Evolutionary conservation across 805 yeast species (phyloP), one percentile per base, ranked within the genome.

Genomic region (Hermanozyma aechmeae): DNA sequence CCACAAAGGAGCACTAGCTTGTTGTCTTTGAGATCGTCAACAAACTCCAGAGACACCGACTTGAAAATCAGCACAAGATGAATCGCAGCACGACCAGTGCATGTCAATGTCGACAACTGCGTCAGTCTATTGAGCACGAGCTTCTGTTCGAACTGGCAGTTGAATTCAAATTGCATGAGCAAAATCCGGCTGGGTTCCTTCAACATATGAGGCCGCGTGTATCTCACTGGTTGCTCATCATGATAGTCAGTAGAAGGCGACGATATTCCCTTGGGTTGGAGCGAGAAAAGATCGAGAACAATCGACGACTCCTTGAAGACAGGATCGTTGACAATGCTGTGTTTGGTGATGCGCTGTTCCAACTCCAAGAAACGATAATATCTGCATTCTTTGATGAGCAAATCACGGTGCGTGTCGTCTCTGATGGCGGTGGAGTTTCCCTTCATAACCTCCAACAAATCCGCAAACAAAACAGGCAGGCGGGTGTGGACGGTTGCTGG

Each of bases 291-390:
- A 16, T 61, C 49, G 2, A 83, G 32, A 1, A 72, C 39, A 7
- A 86, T 79, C 39, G 80, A 92, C 38, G 75, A 74, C 2, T 47
- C 41, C 0, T 62, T 46, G 3, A 29, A 15, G 38, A 71, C 62
- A 1, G 83, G 79, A 40, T 81, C 79, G 26, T 50, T 49, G 2
- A 55, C 35, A 9, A 79, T 61, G 16, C 50, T 50, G 41, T 68
- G 71, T 27, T 68, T 67, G n/a, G 80, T 51, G 15, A 86, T 48
- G 35, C 65, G 54, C 54, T 85, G 94, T 48, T 81, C 93, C 22
- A 86, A 58, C 21, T 76, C 85, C 26, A 72, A 56, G 41, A 86
- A 79, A 26, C 89, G 62, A 50, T 83, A 86, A 53, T 80, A 86
- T 25, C 70, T 64, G 39, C 93, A 81, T 46, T 86, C 96, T 29